Base-by-base conservation (phyloP, 208 protist species). In the Phytomonas sp. region DNA sequence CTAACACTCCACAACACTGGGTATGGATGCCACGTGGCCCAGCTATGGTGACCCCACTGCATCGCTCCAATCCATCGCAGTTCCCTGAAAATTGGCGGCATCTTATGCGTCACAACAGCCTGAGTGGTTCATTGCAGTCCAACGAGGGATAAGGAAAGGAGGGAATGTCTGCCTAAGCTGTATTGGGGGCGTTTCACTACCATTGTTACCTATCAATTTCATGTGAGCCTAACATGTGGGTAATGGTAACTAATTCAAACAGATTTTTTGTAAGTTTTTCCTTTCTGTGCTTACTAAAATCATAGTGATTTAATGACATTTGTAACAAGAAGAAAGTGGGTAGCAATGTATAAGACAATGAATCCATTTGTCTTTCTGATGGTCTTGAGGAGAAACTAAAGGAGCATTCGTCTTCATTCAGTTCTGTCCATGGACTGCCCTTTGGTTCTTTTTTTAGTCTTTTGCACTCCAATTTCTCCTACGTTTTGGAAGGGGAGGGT, bases 41-140 rank as follows among this genome's bases (percentile, higher is more conserved):
- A 1, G 73, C 78, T 2, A 78, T 87, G 7, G 66, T 73, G 11
- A 84, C 82, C 0, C 87, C 85, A 60, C 75, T 93, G 13, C 90
- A 93, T 67, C 87, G 84, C 60, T 77, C 73, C 36, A 82, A 70
- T 53, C 79, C 85, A 4, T 73, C 81, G 51, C 82, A 91, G 62
- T 96, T 84, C 66, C 91, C 91, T 9, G 87, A 96, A 76, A 75
- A 81, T 66, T 96, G 91, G 91, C 77, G 74, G 67, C 82, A 91
- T 53, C 75, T 88, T 60, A 61, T 80, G 17, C 70, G 83, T 11
- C 63, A 67, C 33, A 60, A 30, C 59, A 74, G 20, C 46, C 46
- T 56, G 20, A 26, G 46, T 26, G 20, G 46, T 7, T 26, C 46
- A 56, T 56, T 56, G 46, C 46, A 56, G 20, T 56, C 46, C 2